Evolutionary conservation across 345 rosid species (phyloP).

Genomic region (Dipteronia dyeriana): DNA sequence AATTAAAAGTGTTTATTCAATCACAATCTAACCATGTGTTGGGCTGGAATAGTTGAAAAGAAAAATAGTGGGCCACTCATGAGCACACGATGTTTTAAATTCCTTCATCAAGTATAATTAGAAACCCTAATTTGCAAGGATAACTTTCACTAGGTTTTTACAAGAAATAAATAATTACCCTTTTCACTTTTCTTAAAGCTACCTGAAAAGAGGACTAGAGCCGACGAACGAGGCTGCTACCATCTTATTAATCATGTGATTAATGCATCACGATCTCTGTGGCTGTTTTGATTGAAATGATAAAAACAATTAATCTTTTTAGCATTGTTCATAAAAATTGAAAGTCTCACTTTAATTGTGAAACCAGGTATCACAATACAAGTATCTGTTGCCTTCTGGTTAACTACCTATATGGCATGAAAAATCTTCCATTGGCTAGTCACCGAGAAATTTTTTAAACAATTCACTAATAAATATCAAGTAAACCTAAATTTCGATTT

Average conservation of each 20-base stretch:
- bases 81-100: not conserved
- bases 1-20: too few species aligned
- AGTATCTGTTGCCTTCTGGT: not conserved
- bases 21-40: too few species aligned
- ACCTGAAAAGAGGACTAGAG: not conserved
- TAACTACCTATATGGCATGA: not conserved
- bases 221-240: not conserved
- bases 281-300: not conserved
- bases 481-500: not conserved
- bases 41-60: too few species aligned
- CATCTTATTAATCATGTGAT: not conserved
- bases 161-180: not conserved
- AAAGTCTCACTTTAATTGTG: not conserved
- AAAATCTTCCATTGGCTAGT: not conserved
- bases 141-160: not conserved
- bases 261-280: not conserved
- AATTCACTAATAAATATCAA: too few species aligned
- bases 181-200: not conserved
- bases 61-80: not conserved
- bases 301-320: not conserved
- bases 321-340: not conserved
- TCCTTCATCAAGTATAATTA: not conserved
- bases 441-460: too few species aligned
- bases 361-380: not conserved
- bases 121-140: not conserved